Evolutionary conservation across 768 basidiomycete genomes (phyloP).

Genomic region (Suillus hirtellus): DNA sequence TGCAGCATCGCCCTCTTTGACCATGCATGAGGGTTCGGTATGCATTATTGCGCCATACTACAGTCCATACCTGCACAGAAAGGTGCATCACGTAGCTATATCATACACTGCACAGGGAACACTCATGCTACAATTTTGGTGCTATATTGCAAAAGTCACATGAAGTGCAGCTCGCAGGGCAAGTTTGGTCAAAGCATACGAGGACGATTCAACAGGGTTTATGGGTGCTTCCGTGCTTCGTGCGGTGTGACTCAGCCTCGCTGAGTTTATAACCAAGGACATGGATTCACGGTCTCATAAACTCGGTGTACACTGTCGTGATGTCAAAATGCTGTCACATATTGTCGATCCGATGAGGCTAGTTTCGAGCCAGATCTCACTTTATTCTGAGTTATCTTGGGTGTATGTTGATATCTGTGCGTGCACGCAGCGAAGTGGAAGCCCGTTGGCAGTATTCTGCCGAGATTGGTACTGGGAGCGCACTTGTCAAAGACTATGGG

Average conservation of each 20-base stretch:
- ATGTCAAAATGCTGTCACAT: not conserved
- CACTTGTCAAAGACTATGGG: not conserved
- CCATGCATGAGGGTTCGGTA: not conserved
- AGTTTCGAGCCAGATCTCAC: slow-evolving; percentile 8
- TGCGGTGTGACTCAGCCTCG: slow-evolving; percentile 7
- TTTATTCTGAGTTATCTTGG: not conserved
- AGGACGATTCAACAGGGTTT: slow-evolving; percentile 5
- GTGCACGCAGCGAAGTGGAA: slow-evolving; percentile 10
- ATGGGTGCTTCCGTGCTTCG: slow-evolving; percentile 17
- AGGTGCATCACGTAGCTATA: not conserved
- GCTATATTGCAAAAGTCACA: not conserved
- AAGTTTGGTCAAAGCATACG: slow-evolving; percentile 10
- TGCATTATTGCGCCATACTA: not conserved
- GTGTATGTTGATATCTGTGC: slow-evolving; percentile 5
- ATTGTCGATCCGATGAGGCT: slow-evolving; percentile 3
- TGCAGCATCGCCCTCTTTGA: slow-evolving; percentile 5
- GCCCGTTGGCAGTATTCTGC: slow-evolving; percentile 2
- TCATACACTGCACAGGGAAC: not conserved
- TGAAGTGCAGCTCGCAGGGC: not conserved
- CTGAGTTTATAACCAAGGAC: not conserved
- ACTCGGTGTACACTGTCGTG: not conserved
- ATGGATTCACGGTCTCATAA: not conserved
- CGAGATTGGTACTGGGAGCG: not conserved
- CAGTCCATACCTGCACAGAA: not conserved
- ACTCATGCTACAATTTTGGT: not conserved